Base-by-base conservation (phyloP, 2,329 filamentous ascomycete genomes). In the Colletotrichum falcatum region DNA sequence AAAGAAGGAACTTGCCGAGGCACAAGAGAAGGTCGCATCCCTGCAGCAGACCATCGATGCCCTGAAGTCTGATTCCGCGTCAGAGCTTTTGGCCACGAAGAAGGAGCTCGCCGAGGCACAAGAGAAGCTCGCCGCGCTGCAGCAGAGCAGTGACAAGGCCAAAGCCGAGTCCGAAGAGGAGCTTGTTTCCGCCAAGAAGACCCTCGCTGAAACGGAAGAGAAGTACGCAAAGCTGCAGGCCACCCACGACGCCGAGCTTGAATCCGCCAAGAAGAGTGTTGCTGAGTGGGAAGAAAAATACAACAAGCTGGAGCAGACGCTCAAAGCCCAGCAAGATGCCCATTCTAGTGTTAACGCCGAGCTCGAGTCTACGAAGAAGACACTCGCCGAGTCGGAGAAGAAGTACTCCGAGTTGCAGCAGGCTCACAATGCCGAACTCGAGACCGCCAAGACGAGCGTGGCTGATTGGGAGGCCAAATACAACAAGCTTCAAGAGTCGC, bases 311-410 rank as follows among this genome's bases (percentile, higher is more conserved):
- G 73, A 74, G 66, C 39, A 75, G 26, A 75, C 75, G 64, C 78
- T 79, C 73, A 75, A 77, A 69, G 74, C 78, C 76, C 11, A 64
- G 77, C 62, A 77, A 78, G 67, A 80, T 79, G 73, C 74, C 75
- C 42, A 71, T n/a, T 74, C 60, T 56, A 72, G 12, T 58, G 70
- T 9, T 66, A 76, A 56, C 63, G 44, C 61, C 62, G 66, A 70
- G 56, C 53, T 68, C 7, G 66, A 58, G 44, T 49, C 66, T 20
- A 49, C 55, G 0, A 64, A 66, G 59, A 65, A 62, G 66, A 53
- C 8, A 23, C 26, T 71, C 5, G 67, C 74, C 5, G 75, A 75
- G 39, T 72, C 73, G 65, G 73, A 74, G 65, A 64, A 71, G 42
- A 77, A 76, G 72, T 69, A 74, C 65, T 69, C 68, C 28, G 59